Base-by-base conservation (phyloP, 1,139 yeast species). In the Diutina siamensis region DNA sequence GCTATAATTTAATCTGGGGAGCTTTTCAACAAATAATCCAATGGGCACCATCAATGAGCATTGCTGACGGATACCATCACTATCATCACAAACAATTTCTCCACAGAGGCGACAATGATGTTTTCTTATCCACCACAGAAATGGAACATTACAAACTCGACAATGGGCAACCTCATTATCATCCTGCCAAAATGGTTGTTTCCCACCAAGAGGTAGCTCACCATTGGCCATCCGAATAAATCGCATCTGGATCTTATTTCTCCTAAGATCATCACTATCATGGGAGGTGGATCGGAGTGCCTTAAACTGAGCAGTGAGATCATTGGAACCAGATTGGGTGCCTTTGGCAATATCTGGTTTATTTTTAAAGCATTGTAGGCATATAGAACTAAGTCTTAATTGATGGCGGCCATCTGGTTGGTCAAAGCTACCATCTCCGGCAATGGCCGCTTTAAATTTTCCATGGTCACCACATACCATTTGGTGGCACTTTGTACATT, bases 21-120 rank as follows among this genome's bases (percentile, higher is more conserved):
- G 54, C 40, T 69, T 59, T 18, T 65, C 68, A 10, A 77, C 60
- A 19, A 84, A 59, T 9, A 73, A 60, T 5, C 65, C 59, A 1
- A 83, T 54, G 0, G 89, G 87, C 0, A 86, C 81, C 48, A 79
- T 76, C 54, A 80, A 76, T 0, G 96, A 86, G 59, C 97, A 89
- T 9, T 55, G 52, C 46, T 58, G 53, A 15, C 71, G 52, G 44
- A 47, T 10, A 34, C 47, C 20, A 31, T 40, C 44, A 0, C 72
- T 57, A 54, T 81, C 83, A 35, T 84, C 94, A 63, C 97, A 89
- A 0, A 87, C 88, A 1, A 84, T 75, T 31, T 63, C 58, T 0
- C 97, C 97, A 64, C 97, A 92, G 32, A 86, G 60, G 32, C 95
- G 67, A 58, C 96, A 87, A 58, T 87, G 97, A 57, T 92, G 97